Base-by-base conservation (phyloP, 1,284 basidiomycete genomes). In the Pascua guehoae region DNA sequence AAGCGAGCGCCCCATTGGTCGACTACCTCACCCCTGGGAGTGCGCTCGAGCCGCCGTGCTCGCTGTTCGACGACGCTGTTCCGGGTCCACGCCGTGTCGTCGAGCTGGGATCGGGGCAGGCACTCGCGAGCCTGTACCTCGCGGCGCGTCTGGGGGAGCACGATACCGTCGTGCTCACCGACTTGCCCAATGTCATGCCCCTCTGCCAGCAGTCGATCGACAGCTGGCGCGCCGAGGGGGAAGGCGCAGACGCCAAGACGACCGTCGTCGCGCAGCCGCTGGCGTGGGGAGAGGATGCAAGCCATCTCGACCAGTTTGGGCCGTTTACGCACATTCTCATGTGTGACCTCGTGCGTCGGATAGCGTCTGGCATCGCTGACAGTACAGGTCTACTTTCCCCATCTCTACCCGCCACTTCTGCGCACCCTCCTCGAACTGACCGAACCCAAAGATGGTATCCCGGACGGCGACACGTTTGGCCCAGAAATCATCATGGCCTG, bases 101-200 rank as follows among this genome's bases (percentile, higher is more conserved):
- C 12, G 75, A 77, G 58, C 67, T 77, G 1, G 75, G 74, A 0
- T 73, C 72, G 0, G 75, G 75, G 2, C 75, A 77, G 60, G 70
- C 70, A 0, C 61, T 74, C 9, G 71, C 72, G 4, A 67, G 68
- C 0, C 55, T 77, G 16, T 70, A 74, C 49, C 65, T 77, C 14
- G 68, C 72, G 0, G 49, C 54, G 1, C 54, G 64, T 17, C 67
- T 77, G 4, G 18, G 46, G 0, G 14, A 47, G 2, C 14, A 57
- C 8, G 70, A 71, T 57, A 54, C 60, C 9, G 53, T 77, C 10
- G 61, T 72, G 12, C 55, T 74, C 42, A 75, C 73, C 11, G 75
- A 77, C 53, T 58, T 77, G 17, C 70, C 69, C 0, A 63, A 71
- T 17, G 75, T 77, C 42, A 57, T 77, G 2, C 68, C 72, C 0